phyloP scores from a whole-genome alignment of 2,329 filamentous ascomycete species.

The Lizonia empirigonia region DNA sequence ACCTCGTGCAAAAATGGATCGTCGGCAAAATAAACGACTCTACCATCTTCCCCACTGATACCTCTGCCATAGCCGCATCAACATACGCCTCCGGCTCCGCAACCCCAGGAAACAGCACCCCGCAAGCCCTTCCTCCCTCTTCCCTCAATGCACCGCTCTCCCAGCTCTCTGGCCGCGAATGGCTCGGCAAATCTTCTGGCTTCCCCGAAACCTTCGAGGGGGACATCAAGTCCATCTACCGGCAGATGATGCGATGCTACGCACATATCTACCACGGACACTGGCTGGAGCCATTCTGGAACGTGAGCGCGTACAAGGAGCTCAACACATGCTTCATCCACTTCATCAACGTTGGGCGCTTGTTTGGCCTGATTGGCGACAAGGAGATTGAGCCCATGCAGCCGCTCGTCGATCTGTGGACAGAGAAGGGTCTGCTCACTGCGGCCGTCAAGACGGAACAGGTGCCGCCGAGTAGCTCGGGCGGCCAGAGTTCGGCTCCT shows the following conservation, averaged over 20 bases:
- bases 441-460: slow-evolving; percentile 28
- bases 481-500: slow-evolving; percentile 22
- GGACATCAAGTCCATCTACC: slow-evolving; percentile 75
- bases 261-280: slow-evolving; percentile 60
- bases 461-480: slow-evolving; percentile 24
- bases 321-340: slow-evolving; percentile 61
- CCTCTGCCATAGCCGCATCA: slow-evolving; percentile 67
- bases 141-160: slow-evolving; percentile 62
- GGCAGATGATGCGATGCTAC: slow-evolving; percentile 62
- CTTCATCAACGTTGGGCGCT: slow-evolving; percentile 69
- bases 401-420: slow-evolving; percentile 89
- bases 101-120: slow-evolving; percentile 48
- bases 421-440: slow-evolving; percentile 85
- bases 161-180: slow-evolving; percentile 70
- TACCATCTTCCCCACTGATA: slow-evolving; percentile 87
- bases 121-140: slow-evolving; percentile 54
- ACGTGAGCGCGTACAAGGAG: slow-evolving; percentile 55
- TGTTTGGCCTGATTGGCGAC: slow-evolving; percentile 78
- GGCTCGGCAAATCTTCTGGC: slow-evolving; percentile 89
- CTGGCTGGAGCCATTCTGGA: slow-evolving; percentile 58
- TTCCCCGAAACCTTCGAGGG: slow-evolving; percentile 61
- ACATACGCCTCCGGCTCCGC: slow-evolving; percentile 62
- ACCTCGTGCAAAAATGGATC: slow-evolving; percentile 96
- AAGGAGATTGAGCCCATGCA: slow-evolving; percentile 96
- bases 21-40: slow-evolving; percentile 92